Base-by-base conservation (phyloP, 2,329 filamentous ascomycete genomes). In the Zymoseptoria tritici region DNA sequence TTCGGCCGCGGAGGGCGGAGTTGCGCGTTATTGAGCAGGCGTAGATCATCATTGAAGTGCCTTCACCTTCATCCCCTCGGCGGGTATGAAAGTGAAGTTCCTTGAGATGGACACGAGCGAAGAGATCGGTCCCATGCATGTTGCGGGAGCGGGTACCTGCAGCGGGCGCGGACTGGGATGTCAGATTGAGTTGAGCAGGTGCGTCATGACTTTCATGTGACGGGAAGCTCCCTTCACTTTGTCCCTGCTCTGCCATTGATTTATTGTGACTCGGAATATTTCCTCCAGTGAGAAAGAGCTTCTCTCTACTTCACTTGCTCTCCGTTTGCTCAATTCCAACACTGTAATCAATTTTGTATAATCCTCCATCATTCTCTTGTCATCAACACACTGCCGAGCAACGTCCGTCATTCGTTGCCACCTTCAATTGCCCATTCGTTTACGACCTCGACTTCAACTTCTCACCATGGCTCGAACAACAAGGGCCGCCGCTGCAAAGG, bases 381-480 rank as follows among this genome's bases (percentile, higher is more conserved):
- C 36, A n/a, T 46, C 36, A 46, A 46, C 13, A 46, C 36, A 29
- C 26, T 29, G 13, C 36, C 36, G 36, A 46, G 36, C 36, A 46
- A 46, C 36, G 36, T 46, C 36, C 13, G 9, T 16, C 36, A n/a
- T 46, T 46, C 36, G 36, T 46, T 46, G 36, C 36, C 36, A 46
- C 36, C 13, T 46, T 46, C 36, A 46, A 7, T n/a, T 46, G 3
- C 36, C 36, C 36, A 7, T 46, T 46, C 36, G 36, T 11, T 46
- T 16, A n/a, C 36, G 6, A 2, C 13, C 36, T 46, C 36, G 16
- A 16, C 13, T 46, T 13, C 20, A 7, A 53, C n/a, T 4, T 4
- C 13, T 53, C 52, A 52, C 4, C 26, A 71, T 71, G 69, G 65
- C 64, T 52, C 62, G 69, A 2, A 57, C 67, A 9, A 70, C 68